phyloP scores from a whole-genome alignment of 805 yeast species.

The Metschnikowia aberdeeniae region DNA sequence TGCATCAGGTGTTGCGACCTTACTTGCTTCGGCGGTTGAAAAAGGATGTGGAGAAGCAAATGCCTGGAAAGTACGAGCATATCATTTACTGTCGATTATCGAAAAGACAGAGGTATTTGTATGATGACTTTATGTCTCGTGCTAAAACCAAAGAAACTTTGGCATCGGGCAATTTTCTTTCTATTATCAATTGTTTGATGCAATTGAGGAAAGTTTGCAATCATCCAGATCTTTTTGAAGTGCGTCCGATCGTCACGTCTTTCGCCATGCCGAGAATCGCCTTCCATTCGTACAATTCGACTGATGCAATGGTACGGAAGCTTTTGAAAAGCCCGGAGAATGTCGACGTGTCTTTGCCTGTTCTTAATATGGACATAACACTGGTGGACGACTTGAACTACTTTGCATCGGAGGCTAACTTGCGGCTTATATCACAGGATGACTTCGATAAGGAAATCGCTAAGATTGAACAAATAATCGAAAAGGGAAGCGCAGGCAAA shows the following conservation, averaged over 20 bases:
- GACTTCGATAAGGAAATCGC: constrained; percentile 43
- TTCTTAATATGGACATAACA: constrained; percentile 59
- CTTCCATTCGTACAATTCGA: constrained; percentile 39
- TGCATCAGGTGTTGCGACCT: constrained; percentile 93
- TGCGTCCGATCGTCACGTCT: constrained; percentile 89
- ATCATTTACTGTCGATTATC: constrained; percentile 88
- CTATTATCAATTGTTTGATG: constrained; percentile 96
- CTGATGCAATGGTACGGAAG: constrained; percentile 24
- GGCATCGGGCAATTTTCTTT: constrained; percentile 89
- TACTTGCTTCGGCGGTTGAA: constrained; percentile 86
- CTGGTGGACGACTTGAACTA: constrained; percentile 42
- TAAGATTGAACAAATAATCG: constrained; percentile 38
- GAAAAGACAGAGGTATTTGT: constrained; percentile 84
- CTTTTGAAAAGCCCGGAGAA: constrained; percentile 11
- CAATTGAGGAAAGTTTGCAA: constrained; percentile 95
- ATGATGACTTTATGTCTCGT: constrained; percentile 96
- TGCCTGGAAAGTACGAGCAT: constrained; percentile 98
- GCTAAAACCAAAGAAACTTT: constrained; percentile 93
- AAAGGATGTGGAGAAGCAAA: constrained; percentile 95
- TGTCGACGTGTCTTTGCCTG: constrained; percentile 43
- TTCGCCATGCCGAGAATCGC: constrained; percentile 71
- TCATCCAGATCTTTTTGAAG: constrained; percentile 95
- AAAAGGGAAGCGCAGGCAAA: constrained; percentile 14
- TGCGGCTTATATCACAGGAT: constrained; percentile 44
- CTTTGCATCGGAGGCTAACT: constrained; percentile 43